Percentiles rank a stretch among this genome's conserved stretches.
These are phyloP conservation scores for Cerioporus squamosus DNA, from an alignment of 1,284 basidiomycete genomes.

Conservation along the genomic window DNA sequence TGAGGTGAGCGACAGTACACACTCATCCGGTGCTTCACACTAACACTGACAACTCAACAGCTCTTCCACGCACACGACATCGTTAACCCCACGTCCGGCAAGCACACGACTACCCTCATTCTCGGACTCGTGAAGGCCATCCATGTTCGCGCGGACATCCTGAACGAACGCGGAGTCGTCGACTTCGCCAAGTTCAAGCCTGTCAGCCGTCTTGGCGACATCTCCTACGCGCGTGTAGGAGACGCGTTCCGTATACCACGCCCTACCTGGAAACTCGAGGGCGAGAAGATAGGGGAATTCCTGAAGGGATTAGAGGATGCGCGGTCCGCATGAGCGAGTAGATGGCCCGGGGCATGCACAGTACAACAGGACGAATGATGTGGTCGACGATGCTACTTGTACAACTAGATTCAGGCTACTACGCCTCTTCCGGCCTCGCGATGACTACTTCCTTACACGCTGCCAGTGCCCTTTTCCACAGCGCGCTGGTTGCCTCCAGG, in stretches of 20 bases:
- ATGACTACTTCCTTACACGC: constrained; percentile 43
- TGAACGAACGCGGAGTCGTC: constrained; percentile 50
- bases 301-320: constrained; percentile 7
- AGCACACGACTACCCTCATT: constrained; percentile 57
- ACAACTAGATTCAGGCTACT: too few species aligned
- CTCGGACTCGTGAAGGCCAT: constrained; percentile 67
- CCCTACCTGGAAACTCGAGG: constrained; percentile 53
- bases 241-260: constrained; percentile 62
- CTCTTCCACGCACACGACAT: constrained; percentile 65
- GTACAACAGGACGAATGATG: too few species aligned
- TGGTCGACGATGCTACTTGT: too few species aligned
- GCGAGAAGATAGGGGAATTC: constrained; percentile 23
- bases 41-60: constrained; percentile 29
- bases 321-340: not conserved
- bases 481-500: constrained; percentile 43
- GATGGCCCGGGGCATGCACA: too few species aligned
- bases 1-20: constrained; percentile 42
- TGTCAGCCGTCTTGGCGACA: constrained; percentile 69
- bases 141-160: constrained; percentile 61
- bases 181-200: constrained; percentile 65
- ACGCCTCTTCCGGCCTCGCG: constrained; percentile 11
- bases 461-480: constrained; percentile 59
- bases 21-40: not conserved
- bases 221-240: constrained; percentile 56
- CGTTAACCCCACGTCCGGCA: constrained; percentile 42